Conservation (phyloP, 495 filamentous ascomycete genomes). For the Apodospora peruviana region DNA sequence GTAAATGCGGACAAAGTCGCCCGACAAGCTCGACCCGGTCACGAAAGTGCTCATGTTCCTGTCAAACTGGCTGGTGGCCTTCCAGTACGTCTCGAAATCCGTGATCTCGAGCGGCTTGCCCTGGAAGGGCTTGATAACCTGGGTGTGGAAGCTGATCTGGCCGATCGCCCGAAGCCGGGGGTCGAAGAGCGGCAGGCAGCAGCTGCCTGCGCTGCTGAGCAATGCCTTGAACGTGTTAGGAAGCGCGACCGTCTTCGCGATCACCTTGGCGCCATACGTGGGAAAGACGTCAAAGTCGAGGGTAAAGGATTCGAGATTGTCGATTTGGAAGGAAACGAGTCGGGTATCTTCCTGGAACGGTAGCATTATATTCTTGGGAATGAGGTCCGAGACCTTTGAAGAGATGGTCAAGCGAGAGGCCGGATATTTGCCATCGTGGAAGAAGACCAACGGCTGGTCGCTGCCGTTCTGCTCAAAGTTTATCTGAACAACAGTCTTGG, state of each 20-base stretch:
- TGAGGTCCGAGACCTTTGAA: constrained; percentile 89
- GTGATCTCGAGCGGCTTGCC: constrained; percentile 94
- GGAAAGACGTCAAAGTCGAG: constrained; percentile 98
- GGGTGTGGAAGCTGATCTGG: constrained; percentile 85
- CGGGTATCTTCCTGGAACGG: constrained; percentile 94
- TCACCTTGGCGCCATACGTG: constrained; percentile 93
- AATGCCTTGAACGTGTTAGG: constrained; percentile 75
- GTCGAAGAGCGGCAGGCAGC: constrained; percentile 86
- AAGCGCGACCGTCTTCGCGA: constrained; percentile 88
- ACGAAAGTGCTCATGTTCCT: constrained; percentile 64
- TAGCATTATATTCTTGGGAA: constrained; percentile 89
- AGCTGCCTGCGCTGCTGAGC: constrained; percentile 69
- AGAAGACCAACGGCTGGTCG: constrained; percentile 75
- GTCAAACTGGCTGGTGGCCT: constrained; percentile 88
- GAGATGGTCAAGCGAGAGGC: constrained; percentile 93
- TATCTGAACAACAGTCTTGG: constrained; percentile 89
- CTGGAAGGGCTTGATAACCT: constrained; percentile 93
- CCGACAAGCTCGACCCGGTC: constrained; percentile 89
- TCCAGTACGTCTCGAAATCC: constrained; percentile 98
- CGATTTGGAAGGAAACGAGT: constrained; percentile 90
- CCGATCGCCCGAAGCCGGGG: constrained; percentile 89
- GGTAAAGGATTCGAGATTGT: constrained; percentile 83
- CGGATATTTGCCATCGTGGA: constrained; percentile 91
- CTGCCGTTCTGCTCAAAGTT: constrained; percentile 64
- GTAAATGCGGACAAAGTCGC: constrained; percentile 86